Conservation (phyloP, 495 filamentous ascomycete genomes). For the Cercophora sp. region DNA sequence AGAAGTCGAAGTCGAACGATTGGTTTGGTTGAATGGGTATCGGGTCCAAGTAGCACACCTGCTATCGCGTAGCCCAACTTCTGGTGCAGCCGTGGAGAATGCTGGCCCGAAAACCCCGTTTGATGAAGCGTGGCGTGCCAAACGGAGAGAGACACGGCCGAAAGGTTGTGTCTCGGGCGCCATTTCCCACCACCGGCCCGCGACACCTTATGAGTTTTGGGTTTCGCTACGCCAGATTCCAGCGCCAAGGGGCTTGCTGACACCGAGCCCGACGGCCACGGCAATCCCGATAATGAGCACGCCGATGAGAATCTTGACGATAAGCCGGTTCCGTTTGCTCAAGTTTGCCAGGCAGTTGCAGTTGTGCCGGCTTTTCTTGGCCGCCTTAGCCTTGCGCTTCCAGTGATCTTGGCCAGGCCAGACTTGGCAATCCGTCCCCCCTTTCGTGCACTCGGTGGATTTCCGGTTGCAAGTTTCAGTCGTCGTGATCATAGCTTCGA, state of each 20-base stretch:
- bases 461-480: constrained; percentile 27
- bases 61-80: too few relatives aligned
- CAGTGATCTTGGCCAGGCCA: constrained; percentile 52
- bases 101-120: too few relatives aligned
- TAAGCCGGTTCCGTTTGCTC: constrained; percentile 45
- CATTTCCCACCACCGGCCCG: neutral
- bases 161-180: neutral
- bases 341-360: constrained; percentile 42
- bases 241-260: constrained; percentile 48
- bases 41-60: too few relatives aligned
- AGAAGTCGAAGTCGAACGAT: too few relatives aligned
- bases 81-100: too few relatives aligned
- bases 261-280: constrained; percentile 44
- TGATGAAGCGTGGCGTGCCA: too few relatives aligned
- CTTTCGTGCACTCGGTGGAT: constrained; percentile 28
- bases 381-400: constrained; percentile 44
- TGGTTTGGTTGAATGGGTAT: too few relatives aligned
- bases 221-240: constrained; percentile 40
- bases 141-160: neutral
- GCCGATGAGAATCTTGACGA: constrained; percentile 39
- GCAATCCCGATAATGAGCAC: constrained; percentile 44
- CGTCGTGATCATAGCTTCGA: constrained; percentile 43
- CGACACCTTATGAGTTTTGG: constrained; percentile 20
- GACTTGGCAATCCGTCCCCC: constrained; percentile 39
- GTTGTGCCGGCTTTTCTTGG: constrained; percentile 40